These are phyloP conservation scores for Musa schizocarpa DNA, from an alignment of 176 grass and related monocot species.

Conservation along the genomic window DNA sequence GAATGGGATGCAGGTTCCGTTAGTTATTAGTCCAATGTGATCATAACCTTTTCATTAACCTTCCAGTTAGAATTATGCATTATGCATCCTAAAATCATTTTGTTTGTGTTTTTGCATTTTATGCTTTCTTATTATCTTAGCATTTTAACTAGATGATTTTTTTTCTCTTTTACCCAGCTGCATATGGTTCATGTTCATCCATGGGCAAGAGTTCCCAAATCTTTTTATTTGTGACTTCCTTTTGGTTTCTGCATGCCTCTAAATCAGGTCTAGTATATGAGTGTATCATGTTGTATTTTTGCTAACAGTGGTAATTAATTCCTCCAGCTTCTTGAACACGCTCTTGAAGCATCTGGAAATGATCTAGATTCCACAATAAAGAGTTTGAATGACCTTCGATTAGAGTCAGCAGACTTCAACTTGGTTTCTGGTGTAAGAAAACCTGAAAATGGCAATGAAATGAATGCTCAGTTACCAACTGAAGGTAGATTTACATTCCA, in stretches of 20 bases:
- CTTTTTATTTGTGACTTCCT: neutral
- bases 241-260: neutral
- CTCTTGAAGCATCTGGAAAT: slow-evolving; percentile 43
- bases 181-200: neutral
- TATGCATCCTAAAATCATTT: neutral
- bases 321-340: slow-evolving; percentile 41
- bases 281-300: neutral
- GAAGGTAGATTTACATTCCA: slow-evolving; percentile 2
- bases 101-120: neutral
- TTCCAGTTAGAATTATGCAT: neutral
- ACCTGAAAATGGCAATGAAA: slow-evolving; percentile 2
- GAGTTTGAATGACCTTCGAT: slow-evolving; percentile 30
- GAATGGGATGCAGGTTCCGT: neutral
- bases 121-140: neutral
- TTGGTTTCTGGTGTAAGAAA: slow-evolving; percentile 10
- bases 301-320: slow-evolving; percentile 11
- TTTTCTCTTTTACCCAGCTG: neutral
- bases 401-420: slow-evolving; percentile 14
- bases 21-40: neutral
- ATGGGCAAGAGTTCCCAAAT: neutral
- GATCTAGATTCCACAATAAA: slow-evolving; percentile 47
- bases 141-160: neutral
- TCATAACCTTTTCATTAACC: neutral
- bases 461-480: slow-evolving; percentile 5
- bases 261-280: neutral